Base-by-base conservation (phyloP, 805 yeast species). In the Metschnikowia reukaufii region DNA sequence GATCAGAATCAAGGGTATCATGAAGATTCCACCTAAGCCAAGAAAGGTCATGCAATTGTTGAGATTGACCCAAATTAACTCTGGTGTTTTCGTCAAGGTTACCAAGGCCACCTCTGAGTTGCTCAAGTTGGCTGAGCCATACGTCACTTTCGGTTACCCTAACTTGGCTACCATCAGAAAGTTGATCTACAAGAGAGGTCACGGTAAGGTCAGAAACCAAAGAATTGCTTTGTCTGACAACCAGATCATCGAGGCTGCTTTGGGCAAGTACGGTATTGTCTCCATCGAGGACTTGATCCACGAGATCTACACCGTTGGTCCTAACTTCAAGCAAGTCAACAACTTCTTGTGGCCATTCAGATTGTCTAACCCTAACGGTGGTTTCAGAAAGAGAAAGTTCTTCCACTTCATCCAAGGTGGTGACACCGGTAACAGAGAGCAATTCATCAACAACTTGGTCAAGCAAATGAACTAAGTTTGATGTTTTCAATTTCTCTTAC, bases 1-100 rank as follows among this genome's bases (percentile, higher is more conserved):
- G 70, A 83, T 91, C 76, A 89, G 98, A 86, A 91, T 91, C 85
- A 91, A 91, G 92, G 97, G 97, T 91, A 88, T 91, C 76, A 87
- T 81, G 91, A 91, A 90, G 86, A 89, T 91, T 67, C 88, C 97
- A 71, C 97, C 97, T 70, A 91, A 91, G 86, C 96, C 97, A 84
- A 90, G 97, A 88, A 91, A 91, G 88, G 96, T 91, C 67, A 76
- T 89, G 75, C 96, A 86, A 79, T 83, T 90, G 73, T 81, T 88
- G 76, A 86, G 96, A 83, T 84, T 89, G 76, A 81, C 84, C 72
- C 96, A 88, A 81, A 87, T 89, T 77, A 89, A 89, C 83, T 81
- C 94, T 67, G 97, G 92, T 84, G 94, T 87, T 60, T 89, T 89
- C 70, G 95, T 89, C 70, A 89, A 86, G 78, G 84, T 89, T 66